phyloP scores from a whole-genome alignment of 352 stramenopile genomes.

The Thalassiosira pacifica region DNA sequence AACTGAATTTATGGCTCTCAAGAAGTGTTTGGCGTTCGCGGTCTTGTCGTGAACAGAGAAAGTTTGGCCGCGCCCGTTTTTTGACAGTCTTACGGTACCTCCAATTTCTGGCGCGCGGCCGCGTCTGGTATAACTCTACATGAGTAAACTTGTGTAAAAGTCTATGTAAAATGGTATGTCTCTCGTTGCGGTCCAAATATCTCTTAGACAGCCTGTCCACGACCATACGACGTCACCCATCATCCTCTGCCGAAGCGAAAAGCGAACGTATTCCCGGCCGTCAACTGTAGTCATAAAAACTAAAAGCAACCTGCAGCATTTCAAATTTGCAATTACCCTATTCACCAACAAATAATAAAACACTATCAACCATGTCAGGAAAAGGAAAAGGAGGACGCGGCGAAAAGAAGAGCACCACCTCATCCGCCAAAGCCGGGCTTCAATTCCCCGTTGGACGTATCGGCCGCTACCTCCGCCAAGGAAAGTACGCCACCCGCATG shows the following conservation, averaged over 20 bases:
- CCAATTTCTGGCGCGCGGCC: neutral
- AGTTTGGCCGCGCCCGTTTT: neutral
- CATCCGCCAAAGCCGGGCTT: constrained; percentile 92
- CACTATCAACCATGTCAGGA: constrained; percentile 49
- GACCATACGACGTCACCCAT: no score
- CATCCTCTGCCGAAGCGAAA: no score
- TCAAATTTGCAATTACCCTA: no score
- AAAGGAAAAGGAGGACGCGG: constrained; percentile 84
- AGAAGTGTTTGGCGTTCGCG: neutral
- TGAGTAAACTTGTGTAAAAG: neutral
- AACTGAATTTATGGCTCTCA: neutral
- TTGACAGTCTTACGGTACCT: neutral
- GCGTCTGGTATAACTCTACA: neutral
- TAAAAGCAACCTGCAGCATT: no score
- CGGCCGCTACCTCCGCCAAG: constrained; percentile 93
- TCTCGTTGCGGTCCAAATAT: neutral
- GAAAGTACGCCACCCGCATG: constrained; percentile 92
- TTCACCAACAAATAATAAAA: neutral
- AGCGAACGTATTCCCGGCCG: no score
- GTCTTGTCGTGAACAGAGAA: neutral
- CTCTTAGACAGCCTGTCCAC: no score
- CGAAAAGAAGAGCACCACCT: constrained; percentile 74
- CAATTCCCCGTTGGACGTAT: constrained; percentile 96
- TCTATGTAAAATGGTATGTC: neutral
- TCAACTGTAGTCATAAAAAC: no score